These are phyloP conservation scores for Zygoascus hellenicus DNA, from an alignment of 1,139 yeast species.

Conservation along the genomic window DNA sequence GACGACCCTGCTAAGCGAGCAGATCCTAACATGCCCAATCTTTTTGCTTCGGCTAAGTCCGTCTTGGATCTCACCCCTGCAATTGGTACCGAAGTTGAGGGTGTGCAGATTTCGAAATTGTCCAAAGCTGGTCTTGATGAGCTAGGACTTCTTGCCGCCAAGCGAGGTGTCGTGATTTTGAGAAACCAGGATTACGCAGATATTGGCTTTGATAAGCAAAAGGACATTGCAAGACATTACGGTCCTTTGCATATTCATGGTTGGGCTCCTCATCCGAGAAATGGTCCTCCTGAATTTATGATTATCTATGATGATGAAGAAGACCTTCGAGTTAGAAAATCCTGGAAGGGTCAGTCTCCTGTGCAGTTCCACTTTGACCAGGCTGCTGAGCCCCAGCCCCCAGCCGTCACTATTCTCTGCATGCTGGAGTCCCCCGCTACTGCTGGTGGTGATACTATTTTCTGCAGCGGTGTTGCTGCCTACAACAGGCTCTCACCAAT, in stretches of 20 bases:
- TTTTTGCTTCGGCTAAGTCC: not conserved
- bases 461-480: constrained; percentile 52
- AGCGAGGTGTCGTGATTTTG: constrained; percentile 57
- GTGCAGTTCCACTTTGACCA: constrained; percentile 9
- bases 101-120: constrained; percentile 6
- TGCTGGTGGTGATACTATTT: constrained; percentile 56
- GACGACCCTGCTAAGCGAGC: constrained; percentile 10
- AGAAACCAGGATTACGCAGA: constrained; percentile 55
- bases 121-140: constrained; percentile 37
- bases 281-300: constrained; percentile 50
- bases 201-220: constrained; percentile 11
- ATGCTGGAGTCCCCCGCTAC: constrained; percentile 47
- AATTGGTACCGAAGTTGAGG: constrained; percentile 5
- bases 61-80: constrained; percentile 3
- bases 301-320: constrained; percentile 35
- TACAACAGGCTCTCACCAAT: constrained; percentile 53
- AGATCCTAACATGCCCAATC: constrained; percentile 6
- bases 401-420: constrained; percentile 51
- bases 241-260: constrained; percentile 51
- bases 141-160: constrained; percentile 52
- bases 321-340: constrained; percentile 8
- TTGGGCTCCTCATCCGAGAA: constrained; percentile 57
- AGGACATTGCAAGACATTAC: constrained; percentile 41
- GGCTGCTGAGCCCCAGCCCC: constrained; percentile 55
- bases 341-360: constrained; percentile 3